Conservation (phyloP, 176 grass and related monocot genomes). For the Oryza glaberrima region DNA sequence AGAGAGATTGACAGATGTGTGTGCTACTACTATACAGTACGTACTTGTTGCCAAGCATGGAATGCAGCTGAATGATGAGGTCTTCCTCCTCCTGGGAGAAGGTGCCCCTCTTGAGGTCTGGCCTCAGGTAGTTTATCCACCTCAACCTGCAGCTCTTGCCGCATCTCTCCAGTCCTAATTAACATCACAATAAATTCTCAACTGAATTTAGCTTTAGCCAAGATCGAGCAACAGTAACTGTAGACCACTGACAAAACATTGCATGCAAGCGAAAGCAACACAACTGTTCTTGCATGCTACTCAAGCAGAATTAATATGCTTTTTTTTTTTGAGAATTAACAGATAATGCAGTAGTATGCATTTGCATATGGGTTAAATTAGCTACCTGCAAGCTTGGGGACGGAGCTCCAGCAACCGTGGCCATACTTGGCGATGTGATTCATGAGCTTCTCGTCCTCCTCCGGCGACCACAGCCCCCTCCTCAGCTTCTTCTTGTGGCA, state of each 20-base stretch:
- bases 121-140: slow-evolving; percentile 91
- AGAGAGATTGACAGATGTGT: too few species aligned
- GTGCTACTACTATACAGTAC: not conserved
- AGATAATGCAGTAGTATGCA: too few species aligned
- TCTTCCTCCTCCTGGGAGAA: slow-evolving; percentile 82
- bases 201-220: not conserved
- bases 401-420: slow-evolving; percentile 78
- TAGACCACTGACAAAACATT: not conserved
- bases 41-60: slow-evolving; percentile 79
- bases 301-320: too few species aligned
- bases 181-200: not conserved
- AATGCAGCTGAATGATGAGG: slow-evolving; percentile 73
- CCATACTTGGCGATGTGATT: slow-evolving; percentile 72
- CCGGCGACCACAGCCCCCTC: slow-evolving; percentile 76
- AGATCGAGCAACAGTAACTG: too few species aligned
- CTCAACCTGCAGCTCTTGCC: slow-evolving; percentile 84
- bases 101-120: slow-evolving; percentile 75
- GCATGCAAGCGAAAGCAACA: not conserved
- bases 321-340: too few species aligned
- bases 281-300: not conserved
- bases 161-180: slow-evolving; percentile 67
- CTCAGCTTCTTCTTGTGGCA: slow-evolving; percentile 73
- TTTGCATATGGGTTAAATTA: too few species aligned
- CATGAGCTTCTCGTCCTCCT: slow-evolving; percentile 86
- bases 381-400: slow-evolving; percentile 68